Evolutionary conservation across 2,329 filamentous ascomycete genomes (phyloP), one percentile per base, ranked within the genome.

Genomic region (Aspergillus floridensis): DNA sequence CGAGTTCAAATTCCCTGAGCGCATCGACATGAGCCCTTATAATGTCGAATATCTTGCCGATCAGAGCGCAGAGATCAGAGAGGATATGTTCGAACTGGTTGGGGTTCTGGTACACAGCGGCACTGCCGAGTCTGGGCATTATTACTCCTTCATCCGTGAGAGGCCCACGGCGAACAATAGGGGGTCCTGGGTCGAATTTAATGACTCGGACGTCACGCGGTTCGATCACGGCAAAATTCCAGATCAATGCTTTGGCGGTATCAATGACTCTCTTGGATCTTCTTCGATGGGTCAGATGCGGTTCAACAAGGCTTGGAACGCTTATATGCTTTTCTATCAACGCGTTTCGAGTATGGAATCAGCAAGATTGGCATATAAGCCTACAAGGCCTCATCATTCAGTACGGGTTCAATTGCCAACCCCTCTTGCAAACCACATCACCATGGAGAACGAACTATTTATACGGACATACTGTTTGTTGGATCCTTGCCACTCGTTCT

Each of bases 261-360:
- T 79, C 4, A 87, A 89, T 59, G 82, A 82, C 59, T 79, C 82
- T 8, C 77, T 60, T 67, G 82, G 62, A 78, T 80, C 68, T 77
- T 83, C 61, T 70, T 67, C 53, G 75, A 79, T 67, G 77, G 78
- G 60, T 19, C 70, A 73, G 31, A 72, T 80, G 19, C 65, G 79
- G 0, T 86, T 83, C 64, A 85, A 88, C 67, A 93, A 93, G 74
- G 84, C 85, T 4, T 79, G 88, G 80, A 98, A 92, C 72, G 95
- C 93, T 12, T 99, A 99, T 74, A 98, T 99, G 91, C 83, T 99
- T 8, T 98, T 99, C 74, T 99, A 99, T 73, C 90, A 97, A 73
- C 87, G 95, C 52, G 85, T 87, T 3, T 88, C 88, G 0, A 85
- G 86, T 4, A 81, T 93, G 58, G 79, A 81, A 19, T 74, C 75